Base-by-base conservation (phyloP, 257 asterid species). In the Lantana camara region DNA sequence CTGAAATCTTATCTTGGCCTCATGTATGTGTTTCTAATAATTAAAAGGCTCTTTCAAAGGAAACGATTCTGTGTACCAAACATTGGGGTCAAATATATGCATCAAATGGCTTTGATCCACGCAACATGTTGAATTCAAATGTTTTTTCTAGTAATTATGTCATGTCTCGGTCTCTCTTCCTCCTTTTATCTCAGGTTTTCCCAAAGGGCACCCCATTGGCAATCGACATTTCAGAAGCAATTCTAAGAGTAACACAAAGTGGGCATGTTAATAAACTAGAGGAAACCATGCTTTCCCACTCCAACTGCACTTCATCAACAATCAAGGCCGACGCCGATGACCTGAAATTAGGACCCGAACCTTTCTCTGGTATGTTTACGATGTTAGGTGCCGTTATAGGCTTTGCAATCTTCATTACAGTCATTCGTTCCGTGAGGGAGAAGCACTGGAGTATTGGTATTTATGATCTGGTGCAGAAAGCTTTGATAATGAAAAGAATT, bases 151-250 rank as follows among this genome's bases (percentile, higher is more conserved):
- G n/a, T n/a, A n/a, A n/a, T n/a, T n/a, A n/a, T n/a, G n/a, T n/a
- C n/a, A n/a, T n/a, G n/a, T n/a, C n/a, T n/a, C n/a, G n/a, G n/a
- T n/a, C n/a, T 10, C 1, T 48, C 5, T 9, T 48, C 17, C 19
- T 14, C n/a, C 23, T 23, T 63, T 23, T 35, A 13, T 30, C 58
- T 68, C 73, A 85, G 90, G 95, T 79, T 6, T 83, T 88, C 32
- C 80, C 70, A 11, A 88, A 75, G 75, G 93, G 88, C 7, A 77
- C 87, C 0, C 64, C 75, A 0, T 57, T 88, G 64, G 78, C 85
- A 11, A 23, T 46, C 5, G 89, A 83, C 41, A 60, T 88, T 12
- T 85, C 94, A 20, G 76, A 75, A 69, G 91, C 87, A 19, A 72
- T 88, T 37, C 79, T 88, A 4, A 76, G 68, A 65, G 50, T 83